Conservation (phyloP, 768 basidiomycete genomes). For the Leccinum truebloodii region DNA sequence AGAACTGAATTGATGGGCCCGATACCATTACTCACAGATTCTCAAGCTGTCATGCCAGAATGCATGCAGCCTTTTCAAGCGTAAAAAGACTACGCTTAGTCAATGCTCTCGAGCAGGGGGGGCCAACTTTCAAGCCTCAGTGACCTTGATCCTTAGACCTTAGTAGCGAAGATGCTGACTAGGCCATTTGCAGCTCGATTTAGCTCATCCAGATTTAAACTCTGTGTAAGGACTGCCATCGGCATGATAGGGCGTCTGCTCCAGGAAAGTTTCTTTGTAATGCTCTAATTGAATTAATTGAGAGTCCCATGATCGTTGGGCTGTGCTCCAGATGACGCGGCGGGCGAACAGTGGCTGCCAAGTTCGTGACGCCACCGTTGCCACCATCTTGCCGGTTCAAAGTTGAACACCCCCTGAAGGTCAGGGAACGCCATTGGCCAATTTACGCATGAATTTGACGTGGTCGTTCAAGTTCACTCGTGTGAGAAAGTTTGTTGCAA, state of each 20-base stretch:
- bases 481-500: not conserved
- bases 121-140: no score
- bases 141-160: no score
- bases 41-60: no score
- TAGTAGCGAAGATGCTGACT: no score
- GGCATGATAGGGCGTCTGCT: not conserved
- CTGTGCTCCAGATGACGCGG: no score
- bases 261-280: not conserved
- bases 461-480: not conserved
- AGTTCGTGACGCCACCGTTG: not conserved
- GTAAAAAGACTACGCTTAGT: no score
- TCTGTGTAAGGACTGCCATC: not conserved
- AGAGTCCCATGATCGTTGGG: not conserved
- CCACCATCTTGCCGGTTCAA: conserved; percentile 10
- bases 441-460: not conserved
- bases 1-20: no score
- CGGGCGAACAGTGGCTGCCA: not conserved
- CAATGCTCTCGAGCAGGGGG: no score
- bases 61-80: no score
- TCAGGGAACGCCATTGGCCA: no score
- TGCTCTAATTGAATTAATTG: not conserved
- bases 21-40: no score
- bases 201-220: not conserved
- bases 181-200: no score
- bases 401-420: conserved; percentile 5